Base-by-base conservation (phyloP, 73 alveolate species). In the Durusdinium trenchii region DNA sequence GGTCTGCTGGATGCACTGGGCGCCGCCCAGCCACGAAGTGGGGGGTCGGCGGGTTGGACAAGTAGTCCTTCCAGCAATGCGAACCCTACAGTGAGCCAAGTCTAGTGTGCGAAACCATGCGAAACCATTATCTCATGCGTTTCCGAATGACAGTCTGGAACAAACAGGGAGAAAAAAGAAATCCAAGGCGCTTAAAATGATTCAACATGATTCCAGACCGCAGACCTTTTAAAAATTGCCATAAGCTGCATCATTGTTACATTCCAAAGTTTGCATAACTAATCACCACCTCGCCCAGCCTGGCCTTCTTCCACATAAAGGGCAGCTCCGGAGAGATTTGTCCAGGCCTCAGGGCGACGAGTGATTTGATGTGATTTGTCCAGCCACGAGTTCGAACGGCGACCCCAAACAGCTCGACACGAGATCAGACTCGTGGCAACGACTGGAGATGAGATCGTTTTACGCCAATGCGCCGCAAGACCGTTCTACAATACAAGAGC, bases 281-380 rank as follows among this genome's bases (percentile, higher is more conserved):
- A n/a, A n/a, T n/a, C n/a, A n/a, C n/a, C n/a, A n/a, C n/a, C n/a
- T n/a, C n/a, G n/a, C n/a, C n/a, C n/a, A n/a, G n/a, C n/a, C n/a
- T n/a, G n/a, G 47, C 95, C 35, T 87, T 87, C 84, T 62, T 87
- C 95, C 95, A 87, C 95, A 87, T 87, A 40, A 87, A 87, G 6
- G 95, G 95, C 12, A 87, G 95, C 67, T 87, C 95, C 35, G 95
- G 95, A 84, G 95, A 87, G 50, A 87, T 87, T 40, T 87, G 95
- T 38, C 95, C 95, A 26, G 95, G 95, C 95, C 95, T 87, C 20
- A n/a, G 30, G 1, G 38, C 40, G 36, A 16, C 3, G 43, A 23
- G 45, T 69, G n/a, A n/a, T n/a, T n/a, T n/a, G n/a, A n/a, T n/a
- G n/a, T n/a, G n/a, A n/a, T n/a, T n/a, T n/a, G n/a, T n/a, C n/a